A percentile compares a stretch with the other conserved stretches of the same genome.
Conservation (phyloP, 768 basidiomycete species). For the Galerina sulciceps region DNA sequence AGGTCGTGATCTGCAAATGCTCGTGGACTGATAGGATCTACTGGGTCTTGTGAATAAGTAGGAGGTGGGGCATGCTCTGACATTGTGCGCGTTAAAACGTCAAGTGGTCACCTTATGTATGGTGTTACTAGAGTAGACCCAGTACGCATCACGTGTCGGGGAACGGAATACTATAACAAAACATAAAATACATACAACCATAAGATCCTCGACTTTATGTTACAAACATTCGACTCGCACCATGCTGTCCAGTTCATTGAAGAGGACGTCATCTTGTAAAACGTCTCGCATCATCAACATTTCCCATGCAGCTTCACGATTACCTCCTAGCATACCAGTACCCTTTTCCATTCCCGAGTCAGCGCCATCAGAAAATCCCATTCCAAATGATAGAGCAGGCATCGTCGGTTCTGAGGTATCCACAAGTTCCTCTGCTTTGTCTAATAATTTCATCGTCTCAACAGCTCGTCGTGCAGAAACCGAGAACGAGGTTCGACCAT, state of each 20-base stretch:
- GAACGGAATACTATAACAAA: constrained; percentile 14
- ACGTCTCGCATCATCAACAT: constrained; percentile 74
- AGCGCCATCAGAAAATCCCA: constrained; percentile 79
- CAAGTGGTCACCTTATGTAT: constrained; percentile 1
- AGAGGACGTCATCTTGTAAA: constrained; percentile 64
- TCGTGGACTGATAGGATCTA: constrained; percentile 17
- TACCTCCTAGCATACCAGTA: constrained; percentile 73
- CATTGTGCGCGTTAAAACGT: constrained; percentile 16
- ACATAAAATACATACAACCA: constrained; percentile 25
- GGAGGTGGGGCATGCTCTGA: constrained; percentile 59
- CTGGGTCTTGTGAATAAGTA: constrained; percentile 55
- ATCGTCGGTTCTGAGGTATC: constrained; percentile 64
- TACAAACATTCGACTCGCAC: constrained; percentile 71
- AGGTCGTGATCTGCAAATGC: constrained; percentile 22
- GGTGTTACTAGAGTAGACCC: constrained; percentile 2
- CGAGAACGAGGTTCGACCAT: constrained; percentile 55
- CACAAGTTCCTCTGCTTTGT: constrained; percentile 76
- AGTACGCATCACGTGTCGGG: not conserved
- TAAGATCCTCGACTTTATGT: constrained; percentile 18
- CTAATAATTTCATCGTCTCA: constrained; percentile 79
- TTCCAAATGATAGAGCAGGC: constrained; percentile 78
- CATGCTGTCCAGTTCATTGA: constrained; percentile 80
- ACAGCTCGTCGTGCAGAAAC: constrained; percentile 68
- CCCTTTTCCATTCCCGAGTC: constrained; percentile 72
- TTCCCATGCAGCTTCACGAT: constrained; percentile 73